phyloP scores from a whole-genome alignment of 2,329 filamentous ascomycete species.

The Nakataea oryzae region DNA sequence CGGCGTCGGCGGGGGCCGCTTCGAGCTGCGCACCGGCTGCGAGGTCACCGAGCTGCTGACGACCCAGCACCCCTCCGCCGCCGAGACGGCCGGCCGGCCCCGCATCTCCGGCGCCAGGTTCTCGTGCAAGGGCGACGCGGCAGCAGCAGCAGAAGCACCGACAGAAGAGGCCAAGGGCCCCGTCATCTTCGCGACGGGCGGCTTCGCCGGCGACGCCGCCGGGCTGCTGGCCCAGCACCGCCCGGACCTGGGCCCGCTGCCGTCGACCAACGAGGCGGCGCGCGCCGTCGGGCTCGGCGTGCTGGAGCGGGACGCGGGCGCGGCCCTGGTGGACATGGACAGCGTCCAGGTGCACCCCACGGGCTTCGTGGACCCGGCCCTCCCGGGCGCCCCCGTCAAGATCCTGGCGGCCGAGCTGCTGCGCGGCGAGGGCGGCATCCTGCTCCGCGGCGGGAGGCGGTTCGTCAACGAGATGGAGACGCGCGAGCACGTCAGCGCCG shows the following conservation, averaged over 20 bases:
- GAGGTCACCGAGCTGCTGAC: constrained; percentile 41
- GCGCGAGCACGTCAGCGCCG: constrained; percentile 42
- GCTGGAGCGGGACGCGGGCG: constrained; percentile 23
- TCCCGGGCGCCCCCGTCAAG: constrained; percentile 36
- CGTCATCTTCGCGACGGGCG: constrained; percentile 50
- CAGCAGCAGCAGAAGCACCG: background rate
- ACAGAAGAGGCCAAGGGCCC: constrained; percentile 32
- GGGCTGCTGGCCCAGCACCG: constrained; percentile 46
- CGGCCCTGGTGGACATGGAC: constrained; percentile 38
- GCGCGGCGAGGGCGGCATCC: constrained; percentile 50
- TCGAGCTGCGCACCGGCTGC: constrained; percentile 39
- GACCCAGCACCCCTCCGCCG: constrained; percentile 4
- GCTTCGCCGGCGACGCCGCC: constrained; percentile 50
- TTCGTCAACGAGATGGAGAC: constrained; percentile 57
- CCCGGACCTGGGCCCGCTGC: constrained; percentile 46
- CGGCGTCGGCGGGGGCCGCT: constrained; percentile 15
- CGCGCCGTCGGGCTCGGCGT: constrained; percentile 40
- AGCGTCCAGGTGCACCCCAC: constrained; percentile 56
- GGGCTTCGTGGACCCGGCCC: constrained; percentile 47
- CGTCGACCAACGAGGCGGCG: constrained; percentile 52
- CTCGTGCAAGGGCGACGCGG: background rate
- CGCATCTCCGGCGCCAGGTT: background rate
- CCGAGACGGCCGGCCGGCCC: background rate
- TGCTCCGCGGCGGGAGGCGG: constrained; percentile 37
- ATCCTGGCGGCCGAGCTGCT: constrained; percentile 55